Evolutionary conservation across 805 yeast species (phyloP).

Genomic region (Gaillardinia entomophila): DNA sequence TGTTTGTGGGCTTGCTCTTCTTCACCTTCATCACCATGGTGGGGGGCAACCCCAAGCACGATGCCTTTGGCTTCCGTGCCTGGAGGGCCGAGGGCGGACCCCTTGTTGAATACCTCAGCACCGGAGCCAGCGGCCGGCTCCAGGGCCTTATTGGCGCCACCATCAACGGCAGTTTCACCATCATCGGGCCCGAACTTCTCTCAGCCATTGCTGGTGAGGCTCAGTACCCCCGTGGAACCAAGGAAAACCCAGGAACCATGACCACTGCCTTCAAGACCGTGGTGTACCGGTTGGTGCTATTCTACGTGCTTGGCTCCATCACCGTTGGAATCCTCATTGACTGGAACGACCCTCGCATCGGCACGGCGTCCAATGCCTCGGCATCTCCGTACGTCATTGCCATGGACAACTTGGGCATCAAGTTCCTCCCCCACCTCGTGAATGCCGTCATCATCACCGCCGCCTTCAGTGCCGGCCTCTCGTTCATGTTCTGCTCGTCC

Average conservation of each 20-base stretch:
- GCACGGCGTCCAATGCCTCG: constrained; percentile 46
- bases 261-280: constrained; percentile 16
- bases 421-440: constrained; percentile 65
- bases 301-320: constrained; percentile 16
- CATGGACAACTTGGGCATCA: constrained; percentile 57
- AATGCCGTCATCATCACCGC: constrained; percentile 74
- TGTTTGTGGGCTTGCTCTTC: constrained; percentile 69
- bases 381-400: constrained; percentile 88
- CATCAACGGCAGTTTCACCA: constrained; percentile 13
- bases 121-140: constrained; percentile 9
- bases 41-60: constrained; percentile 76
- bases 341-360: constrained; percentile 45
- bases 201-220: constrained; percentile 17
- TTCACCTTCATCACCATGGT: constrained; percentile 80
- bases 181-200: constrained; percentile 14
- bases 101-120: constrained; percentile 11
- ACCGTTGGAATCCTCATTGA: constrained; percentile 43
- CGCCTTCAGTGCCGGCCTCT: constrained; percentile 77
- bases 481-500: constrained; percentile 72
- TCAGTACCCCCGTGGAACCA: constrained; percentile 12
- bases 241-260: too few relatives aligned
- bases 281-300: constrained; percentile 14
- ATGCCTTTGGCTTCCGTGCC: constrained; percentile 46
- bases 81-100: constrained; percentile 38
- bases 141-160: constrained; percentile 14